These are phyloP conservation scores for Pyrenophora seminiperda DNA, from an alignment of 2,329 filamentous ascomycete genomes.

Conservation along the genomic window DNA sequence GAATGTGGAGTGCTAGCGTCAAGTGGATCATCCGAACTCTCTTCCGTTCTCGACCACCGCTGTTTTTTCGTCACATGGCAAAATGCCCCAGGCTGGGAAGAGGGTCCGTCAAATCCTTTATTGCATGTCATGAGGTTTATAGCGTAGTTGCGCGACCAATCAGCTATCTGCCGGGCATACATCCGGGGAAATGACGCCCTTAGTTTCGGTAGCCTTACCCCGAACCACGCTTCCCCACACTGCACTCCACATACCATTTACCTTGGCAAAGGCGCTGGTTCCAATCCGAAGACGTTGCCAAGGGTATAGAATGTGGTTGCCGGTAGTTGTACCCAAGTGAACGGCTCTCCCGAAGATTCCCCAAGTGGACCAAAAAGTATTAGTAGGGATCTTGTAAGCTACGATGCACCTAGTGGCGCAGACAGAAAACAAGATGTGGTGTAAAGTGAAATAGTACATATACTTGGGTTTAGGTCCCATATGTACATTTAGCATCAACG, in stretches of 20 bases:
- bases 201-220: constrained; percentile 12
- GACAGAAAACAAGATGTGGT: constrained; percentile 1
- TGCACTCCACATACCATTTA: constrained; percentile 18
- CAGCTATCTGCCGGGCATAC: constrained; percentile 11
- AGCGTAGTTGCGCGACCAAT: constrained; percentile 10
- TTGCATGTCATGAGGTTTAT: constrained; percentile 1
- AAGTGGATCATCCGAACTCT: not conserved
- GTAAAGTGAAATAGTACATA: constrained; percentile 13
- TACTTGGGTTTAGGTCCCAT: constrained; percentile 6
- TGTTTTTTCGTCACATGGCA: constrained; percentile 5
- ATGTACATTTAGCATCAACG: not conserved
- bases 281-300: constrained; percentile 4
- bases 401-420: constrained; percentile 4
- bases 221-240: constrained; percentile 10
- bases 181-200: constrained; percentile 2
- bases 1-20: constrained; percentile 9
- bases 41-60: too few relatives aligned
- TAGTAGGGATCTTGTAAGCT: constrained; percentile 13
- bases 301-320: not conserved
- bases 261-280: constrained; percentile 19
- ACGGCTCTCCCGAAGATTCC: constrained; percentile 8
- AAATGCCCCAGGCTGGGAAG: not conserved
- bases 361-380: constrained; percentile 3
- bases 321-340: not conserved
- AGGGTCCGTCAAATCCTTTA: not conserved